A percentile compares a stretch with the other conserved stretches of the same genome.
phyloP scores from a whole-genome alignment of 2,329 filamentous ascomycete genomes.

The Fusarium proliferatum region DNA sequence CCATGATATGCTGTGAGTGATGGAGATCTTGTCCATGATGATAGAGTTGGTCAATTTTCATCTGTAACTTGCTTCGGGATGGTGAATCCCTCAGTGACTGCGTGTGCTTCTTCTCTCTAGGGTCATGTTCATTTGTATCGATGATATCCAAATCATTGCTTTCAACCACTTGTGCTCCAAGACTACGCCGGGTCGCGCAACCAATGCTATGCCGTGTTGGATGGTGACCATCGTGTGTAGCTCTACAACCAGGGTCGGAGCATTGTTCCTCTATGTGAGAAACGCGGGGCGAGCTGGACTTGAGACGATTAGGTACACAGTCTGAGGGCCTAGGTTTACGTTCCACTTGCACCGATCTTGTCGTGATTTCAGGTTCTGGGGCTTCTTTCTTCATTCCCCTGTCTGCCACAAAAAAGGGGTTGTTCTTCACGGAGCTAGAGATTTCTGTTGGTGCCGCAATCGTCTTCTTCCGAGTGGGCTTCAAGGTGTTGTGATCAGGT shows the following conservation, averaged over 20 bases:
- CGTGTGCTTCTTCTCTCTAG: slow-evolving; percentile 2
- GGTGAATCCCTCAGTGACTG: not conserved
- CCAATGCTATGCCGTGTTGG: slow-evolving; percentile 49
- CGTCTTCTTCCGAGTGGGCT: slow-evolving; percentile 16
- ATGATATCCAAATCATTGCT: slow-evolving; percentile 9
- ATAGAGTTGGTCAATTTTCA: slow-evolving; percentile 47
- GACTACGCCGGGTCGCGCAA: slow-evolving; percentile 40
- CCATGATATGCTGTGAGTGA: slow-evolving; percentile 49
- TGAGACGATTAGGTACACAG: slow-evolving; percentile 44
- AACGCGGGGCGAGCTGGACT: slow-evolving; percentile 15
- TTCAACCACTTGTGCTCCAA: not conserved
- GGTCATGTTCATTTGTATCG: slow-evolving; percentile 7
- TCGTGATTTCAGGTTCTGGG: slow-evolving; percentile 38
- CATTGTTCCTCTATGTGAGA: slow-evolving; percentile 35
- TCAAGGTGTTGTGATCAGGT: slow-evolving; percentile 5
- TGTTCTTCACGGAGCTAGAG: slow-evolving; percentile 42
- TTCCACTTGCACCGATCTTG: slow-evolving; percentile 30
- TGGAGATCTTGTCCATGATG: slow-evolving; percentile 51
- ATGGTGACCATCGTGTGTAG: slow-evolving; percentile 42
- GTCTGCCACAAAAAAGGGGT: slow-evolving; percentile 50
- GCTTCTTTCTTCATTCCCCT: slow-evolving; percentile 32
- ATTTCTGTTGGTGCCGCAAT: slow-evolving; percentile 18
- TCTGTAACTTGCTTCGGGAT: slow-evolving; percentile 24
- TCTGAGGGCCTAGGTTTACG: slow-evolving; percentile 44
- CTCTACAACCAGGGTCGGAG: slow-evolving; percentile 45